Evolutionary conservation across 1,139 yeast species (phyloP).

Genomic region (Geotrichum macrosporum): DNA sequence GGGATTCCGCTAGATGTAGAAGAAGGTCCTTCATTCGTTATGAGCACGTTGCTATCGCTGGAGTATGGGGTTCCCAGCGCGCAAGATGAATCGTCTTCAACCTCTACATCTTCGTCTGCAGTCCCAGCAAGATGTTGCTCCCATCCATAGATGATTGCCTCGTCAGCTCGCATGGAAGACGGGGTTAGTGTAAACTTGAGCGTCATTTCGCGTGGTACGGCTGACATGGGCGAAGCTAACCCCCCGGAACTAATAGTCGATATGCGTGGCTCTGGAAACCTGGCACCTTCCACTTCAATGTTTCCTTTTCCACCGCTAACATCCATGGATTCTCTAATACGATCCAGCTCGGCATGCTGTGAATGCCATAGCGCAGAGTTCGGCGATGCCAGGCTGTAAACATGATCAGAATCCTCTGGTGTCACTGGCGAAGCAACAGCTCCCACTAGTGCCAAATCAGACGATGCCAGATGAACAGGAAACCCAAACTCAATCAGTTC

Average conservation of each 20-base stretch:
- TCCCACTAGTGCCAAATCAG: conserved; percentile 17
- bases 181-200: conserved; percentile 35
- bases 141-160: conserved; percentile 35
- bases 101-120: conserved; percentile 25
- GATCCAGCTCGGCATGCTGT: conserved; percentile 7
- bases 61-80: conserved; percentile 18
- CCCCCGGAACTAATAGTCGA: not conserved
- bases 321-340: conserved; percentile 6
- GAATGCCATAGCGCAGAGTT: not conserved
- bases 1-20: conserved; percentile 20
- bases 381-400: no score
- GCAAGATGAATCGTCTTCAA: conserved; percentile 12
- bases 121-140: conserved; percentile 34
- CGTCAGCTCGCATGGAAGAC: conserved; percentile 34
- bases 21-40: conserved; percentile 12
- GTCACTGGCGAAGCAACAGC: not conserved
- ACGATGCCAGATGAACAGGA: conserved; percentile 25
- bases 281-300: conserved; percentile 4
- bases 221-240: conserved; percentile 13
- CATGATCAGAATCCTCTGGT: not conserved
- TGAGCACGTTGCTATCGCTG: not conserved
- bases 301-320: not conserved
- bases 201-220: conserved; percentile 32
- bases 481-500: conserved; percentile 34
- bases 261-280: conserved; percentile 1